Conservation (phyloP, 345 rosid genomes). For the Eutrema japonicum region DNA sequence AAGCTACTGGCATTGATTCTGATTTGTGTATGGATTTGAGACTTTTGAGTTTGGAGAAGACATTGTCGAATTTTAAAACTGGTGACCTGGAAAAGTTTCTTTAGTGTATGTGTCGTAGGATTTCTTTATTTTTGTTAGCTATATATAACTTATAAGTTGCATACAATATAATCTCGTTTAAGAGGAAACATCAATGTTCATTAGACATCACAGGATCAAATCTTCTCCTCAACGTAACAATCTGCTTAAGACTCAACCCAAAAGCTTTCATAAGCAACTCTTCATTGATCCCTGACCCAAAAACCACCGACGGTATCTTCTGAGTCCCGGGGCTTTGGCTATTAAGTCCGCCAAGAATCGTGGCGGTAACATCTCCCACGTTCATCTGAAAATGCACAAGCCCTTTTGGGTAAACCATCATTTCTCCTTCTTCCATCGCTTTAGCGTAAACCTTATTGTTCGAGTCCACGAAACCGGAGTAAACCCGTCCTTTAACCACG, state of each 20-base stretch:
- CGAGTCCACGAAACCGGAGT: constrained; percentile 80
- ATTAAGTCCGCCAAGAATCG: constrained; percentile 68
- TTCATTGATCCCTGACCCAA: constrained; percentile 70
- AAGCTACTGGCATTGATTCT: neutral
- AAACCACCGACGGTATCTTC: constrained; percentile 69
- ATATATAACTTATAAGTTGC: constrained; percentile 1
- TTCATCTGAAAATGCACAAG: constrained; percentile 88
- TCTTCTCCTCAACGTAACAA: constrained; percentile 61
- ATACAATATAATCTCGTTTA: neutral
- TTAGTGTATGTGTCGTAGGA: too few relatives aligned
- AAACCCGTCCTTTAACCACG: constrained; percentile 62
- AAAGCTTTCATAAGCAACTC: constrained; percentile 76
- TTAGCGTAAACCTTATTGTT: constrained; percentile 62
- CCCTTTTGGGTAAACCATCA: constrained; percentile 89
- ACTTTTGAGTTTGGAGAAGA: neutral
- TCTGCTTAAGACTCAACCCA: constrained; percentile 65
- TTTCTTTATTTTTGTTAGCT: too few relatives aligned
- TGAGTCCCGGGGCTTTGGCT: constrained; percentile 76
- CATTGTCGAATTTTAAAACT: neutral
- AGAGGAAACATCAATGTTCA: constrained; percentile 37
- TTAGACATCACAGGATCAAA: constrained; percentile 46
- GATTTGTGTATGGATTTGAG: neutral
- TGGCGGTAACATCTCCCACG: constrained; percentile 65
- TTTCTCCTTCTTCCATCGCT: constrained; percentile 78
- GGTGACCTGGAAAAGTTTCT: neutral